phyloP scores from a whole-genome alignment of 257 asterid species.

The Salvia hispanica region DNA sequence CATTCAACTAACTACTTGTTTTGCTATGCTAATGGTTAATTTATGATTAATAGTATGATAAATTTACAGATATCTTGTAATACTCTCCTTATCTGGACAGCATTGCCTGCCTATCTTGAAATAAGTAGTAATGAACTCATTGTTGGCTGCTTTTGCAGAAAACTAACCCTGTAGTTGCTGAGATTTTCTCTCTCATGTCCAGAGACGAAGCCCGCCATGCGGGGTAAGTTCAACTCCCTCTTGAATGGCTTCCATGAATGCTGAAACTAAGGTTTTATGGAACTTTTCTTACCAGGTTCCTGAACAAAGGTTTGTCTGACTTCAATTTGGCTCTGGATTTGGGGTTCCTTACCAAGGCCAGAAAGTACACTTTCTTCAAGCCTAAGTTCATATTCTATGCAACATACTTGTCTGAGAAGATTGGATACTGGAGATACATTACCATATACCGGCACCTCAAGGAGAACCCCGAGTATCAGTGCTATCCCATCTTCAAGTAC shows the following conservation, averaged over 20 bases:
- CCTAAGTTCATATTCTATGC: slow-evolving; percentile 91
- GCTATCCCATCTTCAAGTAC: slow-evolving; percentile 97
- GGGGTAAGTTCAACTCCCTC: slow-evolving; percentile 52
- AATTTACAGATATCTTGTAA: rapidly evolving
- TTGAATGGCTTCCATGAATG: background rate
- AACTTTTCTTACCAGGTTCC: slow-evolving; percentile 47
- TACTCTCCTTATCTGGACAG: too few relatives aligned
- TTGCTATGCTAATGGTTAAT: too few relatives aligned
- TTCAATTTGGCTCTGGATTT: slow-evolving; percentile 94
- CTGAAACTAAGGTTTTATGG: slow-evolving; percentile 4
- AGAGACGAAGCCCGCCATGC: slow-evolving; percentile 99
- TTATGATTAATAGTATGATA: too few relatives aligned
- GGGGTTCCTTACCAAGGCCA: slow-evolving; percentile 96
- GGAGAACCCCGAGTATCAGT: slow-evolving; percentile 82
- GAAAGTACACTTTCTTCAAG: slow-evolving; percentile 97
- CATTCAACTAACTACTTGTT: too few relatives aligned
- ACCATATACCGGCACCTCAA: slow-evolving; percentile 96
- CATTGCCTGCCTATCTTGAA: background rate
- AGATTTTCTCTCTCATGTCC: slow-evolving; percentile 95
- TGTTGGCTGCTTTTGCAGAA: slow-evolving; percentile 54
- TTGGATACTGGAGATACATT: slow-evolving; percentile 99
- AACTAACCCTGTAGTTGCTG: slow-evolving; percentile 93
- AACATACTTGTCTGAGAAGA: slow-evolving; percentile 66
- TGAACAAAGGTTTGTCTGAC: slow-evolving; percentile 87
- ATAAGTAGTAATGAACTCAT: background rate